Conservation (phyloP, 2,329 filamentous ascomycete genomes). For the Camptophora hylomeconis region DNA sequence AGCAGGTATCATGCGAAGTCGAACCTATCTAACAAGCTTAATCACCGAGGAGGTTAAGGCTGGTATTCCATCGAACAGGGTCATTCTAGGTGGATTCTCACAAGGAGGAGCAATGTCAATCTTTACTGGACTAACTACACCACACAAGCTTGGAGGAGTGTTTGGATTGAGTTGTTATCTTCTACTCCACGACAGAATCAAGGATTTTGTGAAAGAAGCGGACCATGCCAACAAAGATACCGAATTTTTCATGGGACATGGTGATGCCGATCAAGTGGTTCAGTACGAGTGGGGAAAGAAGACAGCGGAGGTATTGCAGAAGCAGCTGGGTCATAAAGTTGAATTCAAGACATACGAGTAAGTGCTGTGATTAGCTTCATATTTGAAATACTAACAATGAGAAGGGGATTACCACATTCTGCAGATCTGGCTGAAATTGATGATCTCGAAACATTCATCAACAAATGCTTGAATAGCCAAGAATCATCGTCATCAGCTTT, state of each 20-base stretch:
- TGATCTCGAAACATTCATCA: constrained; percentile 58
- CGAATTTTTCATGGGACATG: constrained; percentile 80
- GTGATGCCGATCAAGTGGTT: constrained; percentile 64
- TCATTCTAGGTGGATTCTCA: constrained; percentile 56
- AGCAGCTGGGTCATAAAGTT: constrained; percentile 57
- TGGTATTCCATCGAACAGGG: constrained; percentile 68
- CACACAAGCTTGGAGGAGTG: constrained; percentile 70
- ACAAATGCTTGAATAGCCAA: constrained; percentile 24
- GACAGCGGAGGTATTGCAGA: constrained; percentile 55
- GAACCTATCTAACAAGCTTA: constrained; percentile 63
- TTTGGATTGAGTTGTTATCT: constrained; percentile 76
- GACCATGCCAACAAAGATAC: constrained; percentile 56
- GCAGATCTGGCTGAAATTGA: constrained; percentile 68
- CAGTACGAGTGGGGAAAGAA: constrained; percentile 52
- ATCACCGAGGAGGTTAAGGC: constrained; percentile 68
- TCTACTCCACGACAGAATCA: constrained; percentile 53
- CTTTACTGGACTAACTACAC: constrained; percentile 62
- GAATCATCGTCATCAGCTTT: too few relatives aligned
- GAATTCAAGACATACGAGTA: constrained; percentile 65
- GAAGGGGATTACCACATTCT: constrained; percentile 60
- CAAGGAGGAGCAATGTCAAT: constrained; percentile 82
- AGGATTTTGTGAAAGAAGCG: constrained; percentile 39
- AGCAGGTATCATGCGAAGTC: constrained; percentile 57
- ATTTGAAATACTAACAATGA: background rate
- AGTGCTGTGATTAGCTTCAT: constrained; percentile 21